These are phyloP conservation scores for Monosporozyma aerobia DNA, from an alignment of 805 yeast genomes.

Conservation along the genomic window DNA sequence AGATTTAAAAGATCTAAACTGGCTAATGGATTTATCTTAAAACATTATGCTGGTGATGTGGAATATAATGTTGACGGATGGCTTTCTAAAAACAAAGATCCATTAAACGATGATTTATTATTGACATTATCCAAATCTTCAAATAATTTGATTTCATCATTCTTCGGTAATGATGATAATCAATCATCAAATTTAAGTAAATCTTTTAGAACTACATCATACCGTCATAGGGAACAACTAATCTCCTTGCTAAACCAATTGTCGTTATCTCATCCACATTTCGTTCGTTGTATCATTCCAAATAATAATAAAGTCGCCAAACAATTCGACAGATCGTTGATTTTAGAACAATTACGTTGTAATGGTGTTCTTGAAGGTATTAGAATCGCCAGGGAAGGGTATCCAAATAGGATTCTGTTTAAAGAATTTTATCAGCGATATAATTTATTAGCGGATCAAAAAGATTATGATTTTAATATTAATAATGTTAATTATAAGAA, in stretches of 20 bases:
- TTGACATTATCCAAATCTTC: slow-evolving; percentile 50
- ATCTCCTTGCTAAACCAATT: slow-evolving; percentile 61
- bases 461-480: slow-evolving; percentile 27
- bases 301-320: slow-evolving; percentile 66
- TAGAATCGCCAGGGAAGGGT: slow-evolving; percentile 93
- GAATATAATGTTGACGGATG: slow-evolving; percentile 87
- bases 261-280: slow-evolving; percentile 82
- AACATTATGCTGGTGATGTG: slow-evolving; percentile 96
- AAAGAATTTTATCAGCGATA: slow-evolving; percentile 72
- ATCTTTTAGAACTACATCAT: slow-evolving; percentile 57
- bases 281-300: slow-evolving; percentile 92
- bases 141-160: slow-evolving; percentile 43
- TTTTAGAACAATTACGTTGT: slow-evolving; percentile 83
- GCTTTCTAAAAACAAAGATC: slow-evolving; percentile 92
- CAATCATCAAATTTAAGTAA: slow-evolving; percentile 4
- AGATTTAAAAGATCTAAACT: slow-evolving; percentile 68
- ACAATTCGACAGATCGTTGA: slow-evolving; percentile 62
- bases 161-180: slow-evolving; percentile 35
- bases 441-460: slow-evolving; percentile 44
- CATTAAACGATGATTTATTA: slow-evolving; percentile 68
- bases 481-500: slow-evolving; percentile 42
- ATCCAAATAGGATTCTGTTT: slow-evolving; percentile 84
- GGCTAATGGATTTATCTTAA: slow-evolving; percentile 68
- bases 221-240: slow-evolving; percentile 81
- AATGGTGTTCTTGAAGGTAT: slow-evolving; percentile 98